These are phyloP conservation scores for Pleurotus sapidus DNA, from an alignment of 768 basidiomycete genomes.

Conservation along the genomic window DNA sequence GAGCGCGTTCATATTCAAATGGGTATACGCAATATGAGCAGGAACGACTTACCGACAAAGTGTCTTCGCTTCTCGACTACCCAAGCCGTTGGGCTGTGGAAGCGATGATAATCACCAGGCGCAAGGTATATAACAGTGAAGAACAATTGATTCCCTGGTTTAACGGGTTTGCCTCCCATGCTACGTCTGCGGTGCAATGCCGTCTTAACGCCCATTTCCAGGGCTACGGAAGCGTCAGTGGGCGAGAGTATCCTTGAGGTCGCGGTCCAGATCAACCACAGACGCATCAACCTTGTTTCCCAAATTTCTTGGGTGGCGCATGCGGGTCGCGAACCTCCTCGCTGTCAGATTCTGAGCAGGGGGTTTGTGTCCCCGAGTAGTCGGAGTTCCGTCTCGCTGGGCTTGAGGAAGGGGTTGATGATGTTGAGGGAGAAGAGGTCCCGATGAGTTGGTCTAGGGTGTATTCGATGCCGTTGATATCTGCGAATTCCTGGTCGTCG, in stretches of 20 bases:
- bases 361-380: conserved; percentile 13
- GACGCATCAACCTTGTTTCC: conserved; percentile 74
- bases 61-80: conserved; percentile 95
- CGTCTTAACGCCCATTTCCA: conserved; percentile 61
- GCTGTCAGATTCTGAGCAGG: conserved; percentile 11
- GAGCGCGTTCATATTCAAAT: neutral
- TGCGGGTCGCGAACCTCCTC: conserved; percentile 8
- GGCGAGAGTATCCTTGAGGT: conserved; percentile 52
- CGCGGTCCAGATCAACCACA: conserved; percentile 54
- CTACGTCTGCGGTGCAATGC: conserved; percentile 29
- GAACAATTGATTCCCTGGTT: conserved; percentile 80
- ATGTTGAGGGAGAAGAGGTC: conserved; percentile 14
- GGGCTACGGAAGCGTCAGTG: conserved; percentile 72
- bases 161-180: conserved; percentile 47
- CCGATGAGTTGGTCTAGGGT: conserved; percentile 90
- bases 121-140: conserved; percentile 97
- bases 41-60: conserved; percentile 70
- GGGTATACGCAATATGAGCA: neutral
- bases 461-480: conserved; percentile 97
- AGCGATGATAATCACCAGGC: conserved; percentile 97
- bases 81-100: conserved; percentile 96
- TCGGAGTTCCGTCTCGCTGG: conserved; percentile 13
- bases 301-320: conserved; percentile 49
- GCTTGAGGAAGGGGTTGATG: conserved; percentile 23
- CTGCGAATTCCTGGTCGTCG: conserved; percentile 88